phyloP scores from a whole-genome alignment of 805 yeast genomes.

The Grigorovia humatica region DNA sequence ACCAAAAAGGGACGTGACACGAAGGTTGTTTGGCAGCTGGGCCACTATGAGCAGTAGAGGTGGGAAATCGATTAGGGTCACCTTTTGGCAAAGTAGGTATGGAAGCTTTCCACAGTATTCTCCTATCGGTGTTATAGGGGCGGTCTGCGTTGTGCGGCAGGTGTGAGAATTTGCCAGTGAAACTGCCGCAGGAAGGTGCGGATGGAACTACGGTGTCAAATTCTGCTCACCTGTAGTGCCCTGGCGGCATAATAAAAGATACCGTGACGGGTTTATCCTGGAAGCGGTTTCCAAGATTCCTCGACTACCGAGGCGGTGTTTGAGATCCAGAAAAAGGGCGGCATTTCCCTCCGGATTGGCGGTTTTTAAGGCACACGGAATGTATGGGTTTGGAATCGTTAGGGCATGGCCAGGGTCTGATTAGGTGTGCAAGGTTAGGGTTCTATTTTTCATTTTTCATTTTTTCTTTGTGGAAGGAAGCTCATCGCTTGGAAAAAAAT shows the following conservation, averaged over 20 bases:
- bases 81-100: neutral
- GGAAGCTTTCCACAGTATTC: neutral
- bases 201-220: neutral
- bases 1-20: neutral
- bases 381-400: neutral
- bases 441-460: neutral
- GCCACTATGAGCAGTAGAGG: neutral
- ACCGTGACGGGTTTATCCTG: neutral
- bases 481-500: neutral
- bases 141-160: too few relatives aligned
- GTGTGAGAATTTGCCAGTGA: neutral
- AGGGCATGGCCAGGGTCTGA: neutral
- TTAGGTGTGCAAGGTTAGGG: too few relatives aligned
- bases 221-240: neutral
- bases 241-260: too few relatives aligned
- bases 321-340: neutral
- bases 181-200: neutral
- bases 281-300: neutral
- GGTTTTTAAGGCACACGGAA: neutral
- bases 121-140: neutral
- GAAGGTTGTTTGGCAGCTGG: too few relatives aligned
- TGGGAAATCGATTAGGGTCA: neutral
- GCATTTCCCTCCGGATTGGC: too few relatives aligned
- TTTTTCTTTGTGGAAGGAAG: neutral
- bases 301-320: neutral